Evolutionary conservation across 306 rosid genomes (phyloP).

Genomic region (Morella rubra): DNA sequence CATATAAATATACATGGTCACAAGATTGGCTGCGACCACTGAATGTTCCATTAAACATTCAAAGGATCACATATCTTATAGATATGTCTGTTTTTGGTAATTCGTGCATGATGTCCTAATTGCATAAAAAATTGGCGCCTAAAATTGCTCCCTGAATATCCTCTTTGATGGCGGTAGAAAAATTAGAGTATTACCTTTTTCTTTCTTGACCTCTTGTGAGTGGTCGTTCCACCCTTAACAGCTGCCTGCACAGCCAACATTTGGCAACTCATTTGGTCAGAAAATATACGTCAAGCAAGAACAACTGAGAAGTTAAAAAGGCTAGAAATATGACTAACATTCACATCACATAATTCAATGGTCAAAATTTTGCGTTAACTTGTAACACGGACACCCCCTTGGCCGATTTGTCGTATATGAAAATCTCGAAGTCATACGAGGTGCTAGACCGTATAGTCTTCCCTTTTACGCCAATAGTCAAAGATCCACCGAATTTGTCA

Average conservation of each 20-base stretch:
- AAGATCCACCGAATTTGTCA: not conserved
- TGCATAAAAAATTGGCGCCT: not conserved
- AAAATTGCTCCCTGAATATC: not conserved
- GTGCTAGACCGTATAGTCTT: not conserved
- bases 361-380: not conserved
- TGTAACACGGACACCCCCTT: no score
- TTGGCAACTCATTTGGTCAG: not conserved
- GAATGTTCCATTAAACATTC: not conserved
- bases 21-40: not conserved
- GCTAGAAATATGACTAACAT: not conserved
- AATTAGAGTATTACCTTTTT: constrained; percentile 49
- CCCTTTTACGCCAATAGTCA: not conserved
- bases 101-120: not conserved
- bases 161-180: not conserved
- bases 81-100: not conserved
- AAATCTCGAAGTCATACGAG: not conserved
- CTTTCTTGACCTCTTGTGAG: constrained; percentile 55
- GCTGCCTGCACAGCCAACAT: constrained; percentile 33
- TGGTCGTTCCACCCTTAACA: constrained; percentile 36
- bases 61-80: not conserved
- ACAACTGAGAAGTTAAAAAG: no score
- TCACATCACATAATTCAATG: not conserved
- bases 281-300: not conserved
- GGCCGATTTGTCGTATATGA: not conserved
- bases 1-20: not conserved